Evolutionary conservation across 1,284 basidiomycete genomes (phyloP).

Genomic region (Sanghuangporus sanghuang): DNA sequence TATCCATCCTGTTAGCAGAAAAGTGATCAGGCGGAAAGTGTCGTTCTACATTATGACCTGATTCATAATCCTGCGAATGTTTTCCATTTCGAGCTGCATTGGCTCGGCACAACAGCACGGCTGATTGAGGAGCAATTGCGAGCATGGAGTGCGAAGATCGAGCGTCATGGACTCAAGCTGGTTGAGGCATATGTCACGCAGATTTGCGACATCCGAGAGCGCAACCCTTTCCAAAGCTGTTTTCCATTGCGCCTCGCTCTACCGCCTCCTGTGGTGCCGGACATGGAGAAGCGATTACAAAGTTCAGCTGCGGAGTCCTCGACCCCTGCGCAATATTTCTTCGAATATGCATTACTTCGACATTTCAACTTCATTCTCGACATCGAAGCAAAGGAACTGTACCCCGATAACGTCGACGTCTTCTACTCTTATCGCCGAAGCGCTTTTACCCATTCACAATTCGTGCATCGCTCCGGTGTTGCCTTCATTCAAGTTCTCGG

Average conservation of each 20-base stretch:
- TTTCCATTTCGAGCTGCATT: conserved; percentile 95
- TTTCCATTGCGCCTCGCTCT: conserved; percentile 74
- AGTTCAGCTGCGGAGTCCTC: conserved; percentile 15
- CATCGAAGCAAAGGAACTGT: conserved; percentile 73
- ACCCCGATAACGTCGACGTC: conserved; percentile 78
- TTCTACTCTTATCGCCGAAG: conserved; percentile 83
- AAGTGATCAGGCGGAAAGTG: conserved; percentile 84
- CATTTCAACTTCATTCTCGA: conserved; percentile 83
- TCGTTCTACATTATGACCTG: conserved; percentile 86
- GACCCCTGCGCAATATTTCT: conserved; percentile 61
- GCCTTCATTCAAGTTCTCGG: conserved; percentile 87
- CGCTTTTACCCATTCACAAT: conserved; percentile 79
- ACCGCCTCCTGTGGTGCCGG: conserved; percentile 66
- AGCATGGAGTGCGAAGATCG: conserved; percentile 81
- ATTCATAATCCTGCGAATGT: conserved; percentile 89
- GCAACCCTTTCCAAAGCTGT: conserved; percentile 86
- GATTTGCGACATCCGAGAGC: conserved; percentile 75
- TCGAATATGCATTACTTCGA: conserved; percentile 76
- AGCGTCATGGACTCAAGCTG: conserved; percentile 87
- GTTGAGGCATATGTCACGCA: conserved; percentile 91
- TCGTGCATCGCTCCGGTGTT: conserved; percentile 82
- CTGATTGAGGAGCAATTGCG: conserved; percentile 89
- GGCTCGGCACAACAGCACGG: conserved; percentile 96
- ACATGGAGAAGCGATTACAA: conserved; percentile 63
- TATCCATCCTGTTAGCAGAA: conserved; percentile 36